Conservation (phyloP, 2,329 filamentous ascomycete genomes). For the Huntiella decipiens region DNA sequence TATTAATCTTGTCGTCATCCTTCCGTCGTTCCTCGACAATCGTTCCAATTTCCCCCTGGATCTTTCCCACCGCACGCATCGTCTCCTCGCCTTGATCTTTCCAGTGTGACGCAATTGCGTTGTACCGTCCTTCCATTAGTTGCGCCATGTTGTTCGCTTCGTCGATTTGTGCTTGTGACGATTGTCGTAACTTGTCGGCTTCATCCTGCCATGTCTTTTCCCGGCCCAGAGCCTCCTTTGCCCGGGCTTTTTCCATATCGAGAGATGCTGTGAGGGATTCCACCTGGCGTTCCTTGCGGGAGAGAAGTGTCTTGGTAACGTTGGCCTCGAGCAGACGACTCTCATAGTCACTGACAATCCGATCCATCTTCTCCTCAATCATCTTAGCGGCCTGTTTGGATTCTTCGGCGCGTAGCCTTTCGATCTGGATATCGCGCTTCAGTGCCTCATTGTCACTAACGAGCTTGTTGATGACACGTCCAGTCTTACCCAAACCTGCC, state of each 20-base stretch:
- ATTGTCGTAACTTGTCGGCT: conserved; percentile 40
- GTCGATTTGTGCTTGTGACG: conserved; percentile 44
- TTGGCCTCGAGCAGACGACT: conserved; percentile 48
- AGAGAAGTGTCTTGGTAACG: conserved; percentile 51
- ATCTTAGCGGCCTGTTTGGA: conserved; percentile 48
- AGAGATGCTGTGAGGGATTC: conserved; percentile 46
- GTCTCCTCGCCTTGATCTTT: conserved; percentile 46
- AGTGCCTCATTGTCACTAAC: conserved; percentile 65
- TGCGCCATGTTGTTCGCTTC: conserved; percentile 44
- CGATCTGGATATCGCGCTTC: conserved; percentile 52
- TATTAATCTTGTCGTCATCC: conserved; percentile 45
- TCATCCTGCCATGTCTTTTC: conserved; percentile 44
- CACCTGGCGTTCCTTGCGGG: conserved; percentile 56
- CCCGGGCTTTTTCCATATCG: conserved; percentile 43
- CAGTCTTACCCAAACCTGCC: conserved; percentile 54
- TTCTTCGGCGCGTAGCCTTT: conserved; percentile 47
- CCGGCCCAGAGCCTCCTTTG: conserved; percentile 37
- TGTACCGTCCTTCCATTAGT: conserved; percentile 52
- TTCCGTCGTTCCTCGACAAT: conserved; percentile 35
- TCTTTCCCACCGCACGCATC: conserved; percentile 28
- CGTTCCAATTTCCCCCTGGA: conserved; percentile 33
- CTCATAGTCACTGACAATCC: conserved; percentile 49
- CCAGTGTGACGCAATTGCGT: conserved; percentile 46
- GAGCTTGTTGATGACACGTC: conserved; percentile 61
- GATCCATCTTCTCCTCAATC: conserved; percentile 53